Percentiles rank a stretch among this genome's conserved stretches.
phyloP scores from a whole-genome alignment of 108 stramenopile species.

The Skeletonema menzelii region DNA sequence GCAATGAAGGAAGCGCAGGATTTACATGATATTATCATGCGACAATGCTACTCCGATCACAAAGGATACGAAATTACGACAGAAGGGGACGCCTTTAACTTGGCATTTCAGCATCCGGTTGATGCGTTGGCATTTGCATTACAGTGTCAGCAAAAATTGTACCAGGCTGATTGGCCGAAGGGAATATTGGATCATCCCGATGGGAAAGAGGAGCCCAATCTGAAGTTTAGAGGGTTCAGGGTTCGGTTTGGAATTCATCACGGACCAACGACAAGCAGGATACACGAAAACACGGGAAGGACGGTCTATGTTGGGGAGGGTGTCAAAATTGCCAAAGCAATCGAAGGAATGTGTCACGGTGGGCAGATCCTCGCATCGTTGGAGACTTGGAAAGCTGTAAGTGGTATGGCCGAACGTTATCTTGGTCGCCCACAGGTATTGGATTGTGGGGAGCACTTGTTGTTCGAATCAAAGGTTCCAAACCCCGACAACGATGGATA shows the following conservation, averaged over 20 bases:
- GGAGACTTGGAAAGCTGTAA: constrained; percentile 32
- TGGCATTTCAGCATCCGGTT: constrained; percentile 44
- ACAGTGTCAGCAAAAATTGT: constrained; percentile 29
- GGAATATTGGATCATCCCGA: constrained; percentile 27
- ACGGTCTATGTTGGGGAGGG: constrained; percentile 31
- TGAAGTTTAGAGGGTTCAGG: constrained; percentile 30
- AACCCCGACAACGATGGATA: constrained; percentile 9
- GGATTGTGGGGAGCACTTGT: constrained; percentile 40
- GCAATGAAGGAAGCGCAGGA: constrained; percentile 39
- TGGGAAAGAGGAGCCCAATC: constrained; percentile 25
- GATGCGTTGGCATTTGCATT: constrained; percentile 45
- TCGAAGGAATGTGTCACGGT: constrained; percentile 39
- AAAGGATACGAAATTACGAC: constrained; percentile 46
- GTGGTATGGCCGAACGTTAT: constrained; percentile 31
- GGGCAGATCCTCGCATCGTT: constrained; percentile 45
- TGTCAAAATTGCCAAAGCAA: constrained; percentile 34
- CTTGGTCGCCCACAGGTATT: constrained; percentile 36
- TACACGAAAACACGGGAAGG: constrained; percentile 29
- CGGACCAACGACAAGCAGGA: constrained; percentile 9
- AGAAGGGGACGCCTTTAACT: constrained; percentile 35
- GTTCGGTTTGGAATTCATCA: constrained; percentile 35
- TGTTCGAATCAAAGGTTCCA: constrained; percentile 20
- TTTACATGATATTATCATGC: constrained; percentile 42
- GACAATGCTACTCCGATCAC: constrained; percentile 21
- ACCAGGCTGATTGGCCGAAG: constrained; percentile 41